Conservation (phyloP, 139 green algal genomes). For the Volvox africanus region DNA sequence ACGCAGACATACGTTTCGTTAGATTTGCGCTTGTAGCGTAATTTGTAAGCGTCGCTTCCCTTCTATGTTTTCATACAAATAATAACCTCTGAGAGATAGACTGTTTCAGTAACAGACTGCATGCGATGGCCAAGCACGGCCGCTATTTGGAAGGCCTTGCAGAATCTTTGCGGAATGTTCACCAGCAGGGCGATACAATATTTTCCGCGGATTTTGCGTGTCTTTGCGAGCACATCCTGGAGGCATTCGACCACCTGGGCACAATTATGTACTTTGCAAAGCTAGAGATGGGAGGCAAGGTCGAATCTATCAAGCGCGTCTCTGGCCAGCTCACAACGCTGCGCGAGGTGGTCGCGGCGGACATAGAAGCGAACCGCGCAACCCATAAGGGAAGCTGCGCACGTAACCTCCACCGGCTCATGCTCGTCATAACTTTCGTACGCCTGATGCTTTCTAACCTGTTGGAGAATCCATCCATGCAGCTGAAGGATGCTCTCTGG, state of each 20-base stretch:
- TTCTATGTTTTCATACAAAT: too few species aligned
- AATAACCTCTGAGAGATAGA: too few species aligned
- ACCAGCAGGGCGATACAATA: slow-evolving; percentile 12
- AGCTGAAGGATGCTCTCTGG: slow-evolving; percentile 55
- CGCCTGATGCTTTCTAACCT: slow-evolving; percentile 59
- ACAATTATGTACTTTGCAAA: slow-evolving; percentile 53
- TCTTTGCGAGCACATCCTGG: slow-evolving; percentile 41
- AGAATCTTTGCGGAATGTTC: background rate
- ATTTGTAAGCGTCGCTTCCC: too few species aligned
- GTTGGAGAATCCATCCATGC: slow-evolving; percentile 23
- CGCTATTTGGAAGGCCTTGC: slow-evolving; percentile 30
- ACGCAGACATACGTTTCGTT: background rate
- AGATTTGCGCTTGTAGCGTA: too few species aligned
- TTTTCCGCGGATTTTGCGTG: background rate
- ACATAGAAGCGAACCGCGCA: slow-evolving; percentile 30
- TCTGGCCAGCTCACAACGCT: slow-evolving; percentile 28
- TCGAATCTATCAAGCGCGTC: slow-evolving; percentile 31
- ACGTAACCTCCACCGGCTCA: slow-evolving; percentile 71
- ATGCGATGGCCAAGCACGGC: background rate
- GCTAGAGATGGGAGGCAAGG: slow-evolving; percentile 53
- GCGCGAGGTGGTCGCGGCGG: slow-evolving; percentile 44
- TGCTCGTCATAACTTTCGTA: slow-evolving; percentile 61
- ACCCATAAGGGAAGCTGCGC: slow-evolving; percentile 62
- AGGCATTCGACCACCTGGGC: slow-evolving; percentile 34
- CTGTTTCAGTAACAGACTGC: background rate